A percentile compares a stretch with the other conserved stretches of the same genome.
Conservation (phyloP, 371 early-diverging fungal genomes). For the Quaeritorhiza haematococci region DNA sequence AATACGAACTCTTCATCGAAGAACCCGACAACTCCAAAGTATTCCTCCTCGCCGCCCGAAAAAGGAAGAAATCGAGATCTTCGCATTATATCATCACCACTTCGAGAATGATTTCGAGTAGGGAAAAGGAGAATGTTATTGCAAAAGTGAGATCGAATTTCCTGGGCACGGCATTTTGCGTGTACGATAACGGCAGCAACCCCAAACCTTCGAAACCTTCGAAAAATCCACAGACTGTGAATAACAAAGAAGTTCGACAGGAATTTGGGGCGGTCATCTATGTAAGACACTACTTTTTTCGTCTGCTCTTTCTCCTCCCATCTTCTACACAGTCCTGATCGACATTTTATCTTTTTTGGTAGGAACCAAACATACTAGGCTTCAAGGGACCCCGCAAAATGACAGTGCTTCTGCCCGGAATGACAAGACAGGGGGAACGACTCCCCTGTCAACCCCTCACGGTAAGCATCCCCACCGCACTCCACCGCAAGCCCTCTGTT, state of each 20-base stretch:
- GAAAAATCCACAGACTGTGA: slow-evolving; percentile 11
- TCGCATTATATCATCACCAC: slow-evolving; percentile 69
- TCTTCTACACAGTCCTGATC: too few relatives aligned
- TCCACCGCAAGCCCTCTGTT: too few relatives aligned
- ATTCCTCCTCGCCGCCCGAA: slow-evolving; percentile 64
- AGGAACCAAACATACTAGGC: slow-evolving; percentile 87
- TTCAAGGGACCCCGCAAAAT: slow-evolving; percentile 90
- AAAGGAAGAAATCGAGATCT: slow-evolving; percentile 63
- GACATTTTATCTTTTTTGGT: not conserved
- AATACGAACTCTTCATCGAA: slow-evolving; percentile 71
- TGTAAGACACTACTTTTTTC: slow-evolving; percentile 39
- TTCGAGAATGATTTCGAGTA: slow-evolving; percentile 9
- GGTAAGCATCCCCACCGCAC: too few relatives aligned
- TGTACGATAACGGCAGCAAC: slow-evolving; percentile 66
- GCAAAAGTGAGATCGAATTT: slow-evolving; percentile 62
- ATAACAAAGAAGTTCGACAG: slow-evolving; percentile 35
- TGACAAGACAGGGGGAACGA: slow-evolving; percentile 61
- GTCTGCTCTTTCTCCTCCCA: too few relatives aligned
- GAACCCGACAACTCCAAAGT: slow-evolving; percentile 32
- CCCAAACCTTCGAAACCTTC: slow-evolving; percentile 28
- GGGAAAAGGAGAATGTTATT: not conserved
- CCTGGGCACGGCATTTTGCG: slow-evolving; percentile 75
- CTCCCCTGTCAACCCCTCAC: too few relatives aligned
- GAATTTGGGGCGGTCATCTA: slow-evolving; percentile 80
- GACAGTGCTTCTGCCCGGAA: slow-evolving; percentile 74